Conservation (phyloP, 495 filamentous ascomycete genomes). For the Aspergillus mulundensis region DNA sequence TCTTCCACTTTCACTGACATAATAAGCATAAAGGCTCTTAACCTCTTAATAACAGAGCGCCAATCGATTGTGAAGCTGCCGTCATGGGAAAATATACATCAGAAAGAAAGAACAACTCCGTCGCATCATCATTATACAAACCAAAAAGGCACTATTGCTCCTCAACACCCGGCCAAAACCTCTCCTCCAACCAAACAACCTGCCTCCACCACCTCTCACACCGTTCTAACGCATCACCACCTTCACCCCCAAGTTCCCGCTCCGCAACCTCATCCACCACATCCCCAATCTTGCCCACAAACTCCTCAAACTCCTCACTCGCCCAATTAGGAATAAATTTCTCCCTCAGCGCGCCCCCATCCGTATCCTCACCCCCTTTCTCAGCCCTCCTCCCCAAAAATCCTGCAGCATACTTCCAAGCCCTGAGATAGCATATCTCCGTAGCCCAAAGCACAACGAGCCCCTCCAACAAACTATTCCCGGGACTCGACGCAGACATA, state of each 20-base stretch:
- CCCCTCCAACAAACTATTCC: slow-evolving; percentile 54
- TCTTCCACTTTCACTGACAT: no score
- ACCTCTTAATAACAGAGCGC: no score
- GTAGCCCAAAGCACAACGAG: slow-evolving; percentile 71
- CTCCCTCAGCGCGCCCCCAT: slow-evolving; percentile 58
- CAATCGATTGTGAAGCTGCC: no score
- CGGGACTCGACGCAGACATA: slow-evolving; percentile 44
- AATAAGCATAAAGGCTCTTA: no score
- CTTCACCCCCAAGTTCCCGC: slow-evolving; percentile 34
- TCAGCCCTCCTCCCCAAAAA: slow-evolving; percentile 21
- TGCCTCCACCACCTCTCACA: slow-evolving; percentile 50
- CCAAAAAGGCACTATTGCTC: no score
- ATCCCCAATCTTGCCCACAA: slow-evolving; percentile 45
- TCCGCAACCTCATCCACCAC: slow-evolving; percentile 43
- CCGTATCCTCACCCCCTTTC: slow-evolving; percentile 44
- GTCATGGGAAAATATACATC: no score
- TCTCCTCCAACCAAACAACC: slow-evolving; percentile 50
- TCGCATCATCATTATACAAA: no score
- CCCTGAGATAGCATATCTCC: slow-evolving; percentile 58
- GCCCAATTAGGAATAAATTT: slow-evolving; percentile 68
- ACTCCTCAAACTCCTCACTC: slow-evolving; percentile 52
- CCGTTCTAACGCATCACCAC: slow-evolving; percentile 27
- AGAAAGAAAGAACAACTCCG: no score
- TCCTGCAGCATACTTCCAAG: slow-evolving; percentile 54
- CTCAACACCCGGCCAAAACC: slow-evolving; percentile 43